Evolutionary conservation across 2,329 filamentous ascomycete species (phyloP), one percentile per base, ranked within the genome.

Genomic region (Pseudogymnoascus sp.): DNA sequence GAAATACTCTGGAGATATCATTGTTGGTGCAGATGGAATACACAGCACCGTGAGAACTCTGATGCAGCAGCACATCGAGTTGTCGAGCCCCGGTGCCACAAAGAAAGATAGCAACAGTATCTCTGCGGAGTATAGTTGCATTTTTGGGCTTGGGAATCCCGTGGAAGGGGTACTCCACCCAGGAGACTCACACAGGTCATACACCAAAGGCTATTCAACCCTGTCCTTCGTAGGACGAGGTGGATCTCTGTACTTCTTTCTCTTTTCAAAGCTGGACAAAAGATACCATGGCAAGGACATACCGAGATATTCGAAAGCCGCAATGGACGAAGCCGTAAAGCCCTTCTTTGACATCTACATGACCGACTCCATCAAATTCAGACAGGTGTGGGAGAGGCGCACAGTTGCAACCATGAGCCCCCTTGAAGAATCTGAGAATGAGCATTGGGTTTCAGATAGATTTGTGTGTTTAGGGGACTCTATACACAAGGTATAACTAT

Each of bases 401-500:
- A 64, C 57, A 6, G 15, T 52, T 2, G 60, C 38, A 12, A 52
- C 34, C 15, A 26, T 67, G 18, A 60, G 59, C 18, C 13, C 63
- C 5, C 57, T 64, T 10, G 62, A 64, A 15, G 66, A 67, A 57
- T 37, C 61, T 5, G 39, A 61, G 57, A 60, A 66, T 59, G 60
- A 67, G n/a, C 5, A 59, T 37, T 68, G 66, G 67, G 61, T 60
- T 5, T 65, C 45, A 33, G 60, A 63, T 13, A 60, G 66, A n/a
- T 52, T 66, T 18, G 65, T 65, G 7, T 68, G 65, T 62, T 18
- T 67, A 5, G 66, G 66, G 10, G 66, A 67, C 60, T 60, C 62
- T 10, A 64, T 67, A 38, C 65, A 67, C 60, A 67, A 68, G 56
- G 67, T 74, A 69, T 13, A 68, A 52, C 66, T 74, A 69, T 13